phyloP scores from a whole-genome alignment of 805 yeast genomes.

The Yueomyces sinensis region DNA sequence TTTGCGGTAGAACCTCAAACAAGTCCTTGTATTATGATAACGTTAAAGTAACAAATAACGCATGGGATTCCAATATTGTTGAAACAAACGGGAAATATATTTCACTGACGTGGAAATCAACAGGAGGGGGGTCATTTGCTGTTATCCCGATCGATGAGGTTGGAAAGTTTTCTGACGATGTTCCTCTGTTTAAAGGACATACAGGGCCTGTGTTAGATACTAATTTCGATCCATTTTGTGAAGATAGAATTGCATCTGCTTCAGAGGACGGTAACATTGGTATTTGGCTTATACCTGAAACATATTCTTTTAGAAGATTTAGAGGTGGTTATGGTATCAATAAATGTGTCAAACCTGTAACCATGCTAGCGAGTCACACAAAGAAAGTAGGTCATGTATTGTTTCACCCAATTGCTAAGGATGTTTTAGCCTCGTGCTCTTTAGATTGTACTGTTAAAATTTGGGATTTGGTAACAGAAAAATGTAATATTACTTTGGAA shows the following conservation, averaged over 20 bases:
- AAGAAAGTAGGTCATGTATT: constrained; percentile 88
- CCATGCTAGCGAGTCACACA: constrained; percentile 69
- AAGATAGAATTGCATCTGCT: constrained; percentile 58
- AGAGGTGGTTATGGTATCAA: constrained; percentile 34
- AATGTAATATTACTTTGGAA: constrained; percentile 55
- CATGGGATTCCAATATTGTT: constrained; percentile 90
- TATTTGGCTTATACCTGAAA: constrained; percentile 79
- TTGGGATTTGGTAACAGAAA: constrained; percentile 76
- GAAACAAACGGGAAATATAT: constrained; percentile 78
- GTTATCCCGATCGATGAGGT: constrained; percentile 75
- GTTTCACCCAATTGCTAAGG: constrained; percentile 79
- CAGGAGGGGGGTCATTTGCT: constrained; percentile 98
- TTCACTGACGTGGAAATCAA: constrained; percentile 82
- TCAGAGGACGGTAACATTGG: constrained; percentile 75
- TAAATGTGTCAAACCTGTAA: constrained; percentile 58
- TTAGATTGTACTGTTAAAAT: constrained; percentile 83
- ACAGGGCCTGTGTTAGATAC: constrained; percentile 92
- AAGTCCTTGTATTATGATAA: constrained; percentile 32
- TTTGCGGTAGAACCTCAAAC: constrained; percentile 76
- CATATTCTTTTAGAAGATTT: constrained; percentile 57
- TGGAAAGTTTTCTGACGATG: constrained; percentile 88
- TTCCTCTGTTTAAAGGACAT: constrained; percentile 91
- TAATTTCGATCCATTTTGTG: constrained; percentile 86
- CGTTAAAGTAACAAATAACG: constrained; percentile 69
- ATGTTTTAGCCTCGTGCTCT: constrained; percentile 81